Percentiles rank a stretch among this genome's conserved stretches.
Evolutionary conservation across 495 filamentous ascomycete genomes (phyloP).

Genomic region (Entonaema liquescens): DNA sequence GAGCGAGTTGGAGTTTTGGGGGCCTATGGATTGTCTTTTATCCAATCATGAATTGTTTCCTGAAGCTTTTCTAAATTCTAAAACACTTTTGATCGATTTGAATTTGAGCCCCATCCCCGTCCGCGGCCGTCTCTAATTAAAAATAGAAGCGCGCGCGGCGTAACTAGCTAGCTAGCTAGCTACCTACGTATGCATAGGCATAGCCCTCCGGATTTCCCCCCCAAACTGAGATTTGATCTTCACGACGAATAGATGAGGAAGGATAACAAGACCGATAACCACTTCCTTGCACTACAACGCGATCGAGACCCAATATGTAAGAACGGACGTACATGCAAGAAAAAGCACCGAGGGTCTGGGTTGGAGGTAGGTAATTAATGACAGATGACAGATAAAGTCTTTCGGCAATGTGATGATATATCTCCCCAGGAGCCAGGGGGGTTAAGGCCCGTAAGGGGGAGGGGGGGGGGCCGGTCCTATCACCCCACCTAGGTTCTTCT

Average conservation of each 20-base stretch:
- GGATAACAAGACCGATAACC: slow-evolving; percentile 17
- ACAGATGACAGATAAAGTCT: slow-evolving; percentile 36
- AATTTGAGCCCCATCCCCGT: slow-evolving; percentile 20
- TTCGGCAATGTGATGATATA: slow-evolving; percentile 38
- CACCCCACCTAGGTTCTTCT: slow-evolving; percentile 33
- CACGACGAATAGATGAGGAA: slow-evolving; percentile 6
- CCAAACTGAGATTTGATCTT: slow-evolving; percentile 22
- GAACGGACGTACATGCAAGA: slow-evolving; percentile 35
- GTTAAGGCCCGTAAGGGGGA: neutral
- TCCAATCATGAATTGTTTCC: slow-evolving; percentile 29
- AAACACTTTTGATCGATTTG: slow-evolving; percentile 28
- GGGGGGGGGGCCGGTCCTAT: slow-evolving; percentile 25
- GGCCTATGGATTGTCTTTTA: slow-evolving; percentile 13
- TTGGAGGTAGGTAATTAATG: slow-evolving; percentile 25
- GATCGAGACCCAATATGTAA: slow-evolving; percentile 26
- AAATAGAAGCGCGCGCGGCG: slow-evolving; percentile 37
- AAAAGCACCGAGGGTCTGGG: slow-evolving; percentile 35
- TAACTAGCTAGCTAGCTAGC: neutral
- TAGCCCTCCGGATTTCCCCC: slow-evolving; percentile 2
- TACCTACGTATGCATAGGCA: slow-evolving; percentile 13
- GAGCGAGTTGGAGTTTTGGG: slow-evolving; percentile 24
- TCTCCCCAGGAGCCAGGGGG: slow-evolving; percentile 9
- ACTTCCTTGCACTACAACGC: slow-evolving; percentile 20
- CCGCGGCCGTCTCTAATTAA: slow-evolving; percentile 21
- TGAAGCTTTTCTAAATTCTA: slow-evolving; percentile 16